Percentiles rank a stretch among this genome's conserved stretches.
Evolutionary conservation across 257 asterid genomes (phyloP).

Genomic region (Avicennia marina): DNA sequence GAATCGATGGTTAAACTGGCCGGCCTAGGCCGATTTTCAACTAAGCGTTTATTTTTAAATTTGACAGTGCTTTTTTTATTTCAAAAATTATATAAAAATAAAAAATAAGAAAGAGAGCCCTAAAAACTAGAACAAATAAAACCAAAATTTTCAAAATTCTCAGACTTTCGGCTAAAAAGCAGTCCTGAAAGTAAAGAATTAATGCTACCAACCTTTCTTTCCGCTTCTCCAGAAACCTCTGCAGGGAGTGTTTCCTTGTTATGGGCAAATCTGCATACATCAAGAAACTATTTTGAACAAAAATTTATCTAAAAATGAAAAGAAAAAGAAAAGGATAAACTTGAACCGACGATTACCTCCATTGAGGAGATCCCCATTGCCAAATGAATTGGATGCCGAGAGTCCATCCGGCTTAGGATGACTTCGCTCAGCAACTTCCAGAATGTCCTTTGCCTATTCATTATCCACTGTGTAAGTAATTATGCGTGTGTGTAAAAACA

Average conservation of each 20-base stretch:
- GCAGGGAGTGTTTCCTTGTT: slow-evolving; percentile 29
- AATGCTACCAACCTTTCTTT: slow-evolving; percentile 28
- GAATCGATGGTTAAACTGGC: too few relatives aligned
- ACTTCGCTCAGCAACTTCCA: slow-evolving; percentile 23
- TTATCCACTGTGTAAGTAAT: too few relatives aligned
- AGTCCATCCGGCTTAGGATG: slow-evolving; percentile 4
- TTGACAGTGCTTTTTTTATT: too few relatives aligned
- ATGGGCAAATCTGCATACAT: slow-evolving; percentile 29
- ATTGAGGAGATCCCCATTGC: slow-evolving; percentile 14
- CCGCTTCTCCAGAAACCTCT: slow-evolving; percentile 34
- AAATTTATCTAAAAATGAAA: neutral
- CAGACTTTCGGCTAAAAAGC: too few relatives aligned
- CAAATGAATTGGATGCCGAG: neutral
- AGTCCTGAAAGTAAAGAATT: too few relatives aligned
- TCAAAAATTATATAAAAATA: too few relatives aligned
- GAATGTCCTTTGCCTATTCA: slow-evolving; percentile 28
- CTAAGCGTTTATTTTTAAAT: too few relatives aligned
- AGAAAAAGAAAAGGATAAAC: neutral
- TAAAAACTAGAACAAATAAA: too few relatives aligned
- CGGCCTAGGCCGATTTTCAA: too few relatives aligned
- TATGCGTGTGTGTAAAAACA: too few relatives aligned
- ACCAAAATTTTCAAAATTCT: too few relatives aligned
- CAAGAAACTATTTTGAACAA: neutral
- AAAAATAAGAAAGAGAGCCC: too few relatives aligned
- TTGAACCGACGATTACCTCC: slow-evolving; percentile 13